Base-by-base conservation (phyloP, 2,329 filamentous ascomycete species). In the Malbranchea zuffiana region DNA sequence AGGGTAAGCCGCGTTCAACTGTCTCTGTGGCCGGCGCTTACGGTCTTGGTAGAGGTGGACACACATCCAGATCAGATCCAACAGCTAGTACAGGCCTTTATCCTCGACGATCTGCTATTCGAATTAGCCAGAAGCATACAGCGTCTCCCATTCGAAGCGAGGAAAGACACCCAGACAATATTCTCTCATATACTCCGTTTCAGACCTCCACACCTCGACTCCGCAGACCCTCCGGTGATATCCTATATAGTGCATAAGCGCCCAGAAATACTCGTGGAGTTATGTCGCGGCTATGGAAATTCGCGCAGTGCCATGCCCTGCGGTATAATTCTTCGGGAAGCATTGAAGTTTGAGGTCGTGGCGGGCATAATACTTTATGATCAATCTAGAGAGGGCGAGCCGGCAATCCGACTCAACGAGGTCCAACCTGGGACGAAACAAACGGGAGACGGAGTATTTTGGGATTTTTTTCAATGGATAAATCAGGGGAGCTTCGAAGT, bases 391-490 rank as follows among this genome's bases (percentile, higher is more conserved):
- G 73, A 78, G 43, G 77, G 80, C 19, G 83, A 80, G 38, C 79
- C 75, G 48, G 74, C 75, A n/a, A 77, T 85, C 45, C 82, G 85
- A 27, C 68, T 93, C 25, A 77, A 72, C 35, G 78, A 75, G 15
- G 82, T 95, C 44, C 82, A 90, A 51, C 75, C 80, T 31, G 80
- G 84, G 42, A 64, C 76, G 26, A 76, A 74, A 21, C 82, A 90
- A 50, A 80, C 74, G 31, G 87, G 87, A 8, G 72, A 77, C 29
- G 88, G 88, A 3, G 77, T 95, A 2, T 95, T 98, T 58, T 98
- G 90, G 90, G 80, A 75, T 31, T 96, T 96, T 63, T 96, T 98
- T 55, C 77, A 82, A 44, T 98, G 88, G 85, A 93, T 98, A 51
- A 87, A 96, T 63, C 85, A 85, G 62, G 85, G 86, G 49, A 87